Conservation (phyloP, 2,329 filamentous ascomycete species). For the Pseudocercospora ulei region DNA sequence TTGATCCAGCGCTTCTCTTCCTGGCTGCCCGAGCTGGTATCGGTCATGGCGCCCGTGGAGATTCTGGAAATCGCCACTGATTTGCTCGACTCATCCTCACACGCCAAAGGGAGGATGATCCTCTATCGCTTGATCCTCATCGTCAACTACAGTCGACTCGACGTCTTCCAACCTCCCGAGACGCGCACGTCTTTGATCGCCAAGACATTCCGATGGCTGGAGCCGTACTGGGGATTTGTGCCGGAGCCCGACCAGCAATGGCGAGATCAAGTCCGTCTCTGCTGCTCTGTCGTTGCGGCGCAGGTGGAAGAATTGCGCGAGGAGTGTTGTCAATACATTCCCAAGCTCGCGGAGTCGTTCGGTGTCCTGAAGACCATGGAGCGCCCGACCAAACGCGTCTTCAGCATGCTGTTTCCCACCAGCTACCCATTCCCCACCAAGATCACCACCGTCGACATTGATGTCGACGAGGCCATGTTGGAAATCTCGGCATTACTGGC, state of each 20-base stretch:
- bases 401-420: constrained; percentile 83
- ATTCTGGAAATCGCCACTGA: constrained; percentile 84
- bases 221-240: constrained; percentile 79
- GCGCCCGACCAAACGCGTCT: constrained; percentile 48
- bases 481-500: constrained; percentile 84
- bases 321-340: constrained; percentile 79
- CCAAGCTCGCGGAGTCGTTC: constrained; percentile 85
- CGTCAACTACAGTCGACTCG: constrained; percentile 76
- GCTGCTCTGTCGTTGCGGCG: constrained; percentile 82
- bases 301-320: constrained; percentile 67
- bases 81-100: constrained; percentile 82
- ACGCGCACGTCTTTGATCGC: constrained; percentile 48
- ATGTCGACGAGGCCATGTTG: constrained; percentile 66
- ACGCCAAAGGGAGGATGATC: constrained; percentile 81
- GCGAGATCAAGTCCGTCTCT: constrained; percentile 84
- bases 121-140: constrained; percentile 88
- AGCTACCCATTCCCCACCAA: constrained; percentile 80
- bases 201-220: constrained; percentile 82
- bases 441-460: constrained; percentile 46
- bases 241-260: constrained; percentile 67
- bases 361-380: constrained; percentile 61
- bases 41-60: constrained; percentile 67
- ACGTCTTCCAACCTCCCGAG: constrained; percentile 69
- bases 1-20: constrained; percentile 94
- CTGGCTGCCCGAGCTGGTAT: constrained; percentile 84